A percentile compares a stretch with the other conserved stretches of the same genome.
Evolutionary conservation across 2,329 filamentous ascomycete genomes (phyloP).

Genomic region (Penicillium sp.): DNA sequence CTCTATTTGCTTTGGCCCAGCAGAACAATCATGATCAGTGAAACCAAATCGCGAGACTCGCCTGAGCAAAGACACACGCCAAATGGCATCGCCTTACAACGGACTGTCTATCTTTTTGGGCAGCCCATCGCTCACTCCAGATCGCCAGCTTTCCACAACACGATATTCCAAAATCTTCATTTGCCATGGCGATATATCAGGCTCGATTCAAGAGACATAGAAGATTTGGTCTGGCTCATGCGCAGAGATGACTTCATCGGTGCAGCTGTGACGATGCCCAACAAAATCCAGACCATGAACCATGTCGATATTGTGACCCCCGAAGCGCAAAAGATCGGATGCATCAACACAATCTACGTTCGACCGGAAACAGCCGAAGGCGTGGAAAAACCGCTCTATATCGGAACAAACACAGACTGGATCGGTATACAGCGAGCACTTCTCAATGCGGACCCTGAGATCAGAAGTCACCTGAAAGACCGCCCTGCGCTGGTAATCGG

Average conservation of each 20-base stretch:
- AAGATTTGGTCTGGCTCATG: slow-evolving; percentile 5
- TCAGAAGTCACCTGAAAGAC: background rate
- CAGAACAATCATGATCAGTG: no score
- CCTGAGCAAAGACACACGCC: no score
- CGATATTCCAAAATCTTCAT: slow-evolving; percentile 2
- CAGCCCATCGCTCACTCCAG: slow-evolving; percentile 6
- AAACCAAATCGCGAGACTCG: no score
- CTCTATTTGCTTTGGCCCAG: background rate
- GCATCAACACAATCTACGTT: slow-evolving; percentile 8
- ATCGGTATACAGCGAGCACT: slow-evolving; percentile 7
- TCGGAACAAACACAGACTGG: slow-evolving; percentile 10
- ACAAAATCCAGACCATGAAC: slow-evolving; percentile 1
- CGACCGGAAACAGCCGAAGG: background rate
- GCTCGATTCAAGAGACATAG: background rate
- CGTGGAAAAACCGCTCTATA: background rate
- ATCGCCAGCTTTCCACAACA: slow-evolving; percentile 3
- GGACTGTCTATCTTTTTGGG: slow-evolving; percentile 6
- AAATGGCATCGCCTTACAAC: no score
- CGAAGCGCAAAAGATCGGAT: slow-evolving; percentile 3
- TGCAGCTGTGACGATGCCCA: slow-evolving; percentile 6
- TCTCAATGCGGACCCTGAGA: slow-evolving; percentile 1
- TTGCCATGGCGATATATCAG: slow-evolving; percentile 7
- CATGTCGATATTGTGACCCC: background rate
- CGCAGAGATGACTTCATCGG: slow-evolving; percentile 5
- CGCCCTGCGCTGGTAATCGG: slow-evolving; percentile 2